These are phyloP conservation scores for Sporothrix mexicana DNA, from an alignment of 2,329 filamentous ascomycete genomes.

Conservation along the genomic window DNA sequence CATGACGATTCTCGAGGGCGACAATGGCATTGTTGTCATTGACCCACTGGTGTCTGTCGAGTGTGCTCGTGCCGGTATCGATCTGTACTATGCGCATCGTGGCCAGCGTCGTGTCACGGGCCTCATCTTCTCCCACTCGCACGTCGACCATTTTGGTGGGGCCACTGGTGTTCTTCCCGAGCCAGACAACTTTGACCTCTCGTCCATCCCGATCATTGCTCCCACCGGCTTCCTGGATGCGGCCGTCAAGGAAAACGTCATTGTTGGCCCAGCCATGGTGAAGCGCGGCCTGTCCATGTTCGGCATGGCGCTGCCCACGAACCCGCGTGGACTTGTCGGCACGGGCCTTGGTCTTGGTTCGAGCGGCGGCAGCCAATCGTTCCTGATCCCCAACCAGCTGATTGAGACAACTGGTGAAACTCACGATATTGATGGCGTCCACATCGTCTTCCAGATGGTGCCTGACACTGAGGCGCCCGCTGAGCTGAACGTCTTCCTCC, in stretches of 20 bases:
- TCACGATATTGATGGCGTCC: conserved; percentile 26
- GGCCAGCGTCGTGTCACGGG: conserved; percentile 25
- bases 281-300: conserved; percentile 32
- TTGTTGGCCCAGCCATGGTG: conserved; percentile 29
- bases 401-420: conserved; percentile 19
- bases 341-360: conserved; percentile 17
- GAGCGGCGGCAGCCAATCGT: conserved; percentile 1
- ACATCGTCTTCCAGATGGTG: conserved; percentile 30
- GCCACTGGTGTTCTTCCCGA: conserved; percentile 19
- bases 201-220: conserved; percentile 21
- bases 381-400: conserved; percentile 23
- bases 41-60: conserved; percentile 25
- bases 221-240: conserved; percentile 29
- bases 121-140: conserved; percentile 30
- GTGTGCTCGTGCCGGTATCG: conserved; percentile 20
- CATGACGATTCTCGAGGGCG: conserved; percentile 30
- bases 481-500: conserved; percentile 31
- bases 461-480: conserved; percentile 32
- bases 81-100: conserved; percentile 27
- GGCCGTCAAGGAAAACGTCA: conserved; percentile 20
- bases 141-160: conserved; percentile 27
- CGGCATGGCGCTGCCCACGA: conserved; percentile 24
- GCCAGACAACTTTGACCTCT: neutral
- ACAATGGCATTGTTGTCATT: conserved; percentile 19
- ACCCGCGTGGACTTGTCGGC: conserved; percentile 20